phyloP scores from a whole-genome alignment of 441 rosid genomes.

The Metrosideros polymorpha region DNA sequence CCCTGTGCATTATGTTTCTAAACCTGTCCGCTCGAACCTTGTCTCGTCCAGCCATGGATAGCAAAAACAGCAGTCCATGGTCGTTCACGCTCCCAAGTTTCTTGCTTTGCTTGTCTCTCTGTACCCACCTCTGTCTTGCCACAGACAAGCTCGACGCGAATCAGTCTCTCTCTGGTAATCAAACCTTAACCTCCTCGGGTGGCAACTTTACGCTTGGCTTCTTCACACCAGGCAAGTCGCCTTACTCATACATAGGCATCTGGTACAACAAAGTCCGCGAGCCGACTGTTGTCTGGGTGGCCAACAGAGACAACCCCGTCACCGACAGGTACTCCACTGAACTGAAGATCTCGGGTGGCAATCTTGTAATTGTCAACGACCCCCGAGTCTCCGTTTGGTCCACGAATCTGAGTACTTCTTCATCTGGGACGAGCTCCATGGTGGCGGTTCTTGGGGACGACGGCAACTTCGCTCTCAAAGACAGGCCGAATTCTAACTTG shows the following conservation, averaged over 20 bases:
- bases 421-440: conserved; percentile 8
- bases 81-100: background rate
- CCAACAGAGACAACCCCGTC: conserved; percentile 3
- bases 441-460: conserved; percentile 40
- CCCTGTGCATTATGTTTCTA: background rate
- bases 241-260: conserved; percentile 3
- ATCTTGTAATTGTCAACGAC: conserved; percentile 32
- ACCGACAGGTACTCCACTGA: conserved; percentile 10
- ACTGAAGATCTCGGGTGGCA: conserved; percentile 22
- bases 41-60: conserved; percentile 4
- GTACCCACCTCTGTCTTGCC: background rate
- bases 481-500: conserved; percentile 12
- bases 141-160: background rate
- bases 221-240: background rate
- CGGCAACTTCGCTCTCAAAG: conserved; percentile 52
- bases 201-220: conserved; percentile 2
- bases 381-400: conserved; percentile 31
- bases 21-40: background rate
- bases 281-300: background rate
- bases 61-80: background rate
- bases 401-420: conserved; percentile 22
- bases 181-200: background rate
- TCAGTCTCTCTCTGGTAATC: background rate
- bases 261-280: background rate
- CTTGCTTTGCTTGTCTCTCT: conserved; percentile 6